Base-by-base conservation (phyloP, 306 rosid species). In the Canavalia ensiformis region DNA sequence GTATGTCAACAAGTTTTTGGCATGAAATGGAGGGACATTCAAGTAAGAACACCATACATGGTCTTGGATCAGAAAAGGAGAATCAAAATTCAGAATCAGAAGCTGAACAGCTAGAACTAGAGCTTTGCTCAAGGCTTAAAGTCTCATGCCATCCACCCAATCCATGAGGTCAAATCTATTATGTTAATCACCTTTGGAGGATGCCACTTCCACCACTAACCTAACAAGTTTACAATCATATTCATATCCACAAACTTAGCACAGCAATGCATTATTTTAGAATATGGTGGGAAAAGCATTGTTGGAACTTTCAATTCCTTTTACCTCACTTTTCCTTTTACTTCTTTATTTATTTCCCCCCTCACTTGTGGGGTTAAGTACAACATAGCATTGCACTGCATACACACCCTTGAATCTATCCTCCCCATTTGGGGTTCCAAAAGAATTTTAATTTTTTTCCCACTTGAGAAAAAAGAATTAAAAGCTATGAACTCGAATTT, bases 221-320 rank as follows among this genome's bases (percentile, higher is more conserved):
- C 35, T 12, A 39, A 3, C 3, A 0, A 39, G 39, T 33, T 69
- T 18, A 18, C 13, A 65, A 60, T 80, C 79, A 57, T 35, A 30
- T 35, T 8, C 54, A 82, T 56, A 68, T 47, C 71, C 13, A 46
- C 75, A 33, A 46, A 79, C 78, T 49, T 69, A 4, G 72, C 70
- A 58, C 69, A 4, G 58, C 74, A 54, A 69, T 86, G 78, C 82
- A 77, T 76, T 83, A 81, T 87, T 81, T 87, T 79, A 74, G 81
- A 88, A 77, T 70, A 49, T 74, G 35, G 83, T 81, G 82, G 78
- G 75, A 87, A 37, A 83, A 84, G 81, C 69, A 50, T 0, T 57
- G 89, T 88, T 88, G 92, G 91, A 91, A 77, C 87, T 80, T 60
- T 81, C 85, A 81, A 54, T 86, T 76, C 80, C 49, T 82, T 82